Conservation (phyloP, 352 stramenopile species). For the Phytophthora brassicae region DNA sequence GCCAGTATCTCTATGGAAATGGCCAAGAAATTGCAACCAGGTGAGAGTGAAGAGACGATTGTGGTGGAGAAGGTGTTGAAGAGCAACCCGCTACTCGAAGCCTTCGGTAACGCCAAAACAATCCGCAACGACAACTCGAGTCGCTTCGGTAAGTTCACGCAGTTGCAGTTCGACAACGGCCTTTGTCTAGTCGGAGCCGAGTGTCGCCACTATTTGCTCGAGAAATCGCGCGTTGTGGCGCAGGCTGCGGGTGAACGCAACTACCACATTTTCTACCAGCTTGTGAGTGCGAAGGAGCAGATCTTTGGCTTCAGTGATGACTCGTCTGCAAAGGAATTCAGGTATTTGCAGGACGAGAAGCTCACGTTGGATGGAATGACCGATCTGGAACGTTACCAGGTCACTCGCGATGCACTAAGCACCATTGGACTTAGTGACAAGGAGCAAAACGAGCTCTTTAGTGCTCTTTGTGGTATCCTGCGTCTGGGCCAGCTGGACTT, state of each 20-base stretch:
- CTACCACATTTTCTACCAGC: constrained; percentile 99
- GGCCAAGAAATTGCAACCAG: constrained; percentile 59
- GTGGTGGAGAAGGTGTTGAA: constrained; percentile 90
- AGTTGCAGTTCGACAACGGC: constrained; percentile 91
- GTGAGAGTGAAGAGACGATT: constrained; percentile 63
- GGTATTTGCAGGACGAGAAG: constrained; percentile 75
- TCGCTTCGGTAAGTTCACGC: constrained; percentile 95
- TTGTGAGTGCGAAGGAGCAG: constrained; percentile 69
- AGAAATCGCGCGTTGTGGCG: constrained; percentile 95
- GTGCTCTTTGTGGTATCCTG: constrained; percentile 73
- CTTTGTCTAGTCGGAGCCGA: constrained; percentile 87
- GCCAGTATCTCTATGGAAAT: constrained; percentile 79
- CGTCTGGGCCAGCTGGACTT: constrained; percentile 82
- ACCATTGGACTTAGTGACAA: constrained; percentile 73
- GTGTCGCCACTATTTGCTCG: constrained; percentile 94
- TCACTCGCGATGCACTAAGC: constrained; percentile 76
- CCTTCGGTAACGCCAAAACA: constrained; percentile 92
- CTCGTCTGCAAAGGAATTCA: constrained; percentile 59
- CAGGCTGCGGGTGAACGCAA: constrained; percentile 94
- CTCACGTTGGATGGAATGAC: constrained; percentile 70
- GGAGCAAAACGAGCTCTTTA: constrained; percentile 79
- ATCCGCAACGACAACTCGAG: constrained; percentile 95
- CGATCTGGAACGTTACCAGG: constrained; percentile 75
- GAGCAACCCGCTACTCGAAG: constrained; percentile 89
- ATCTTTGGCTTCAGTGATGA: constrained; percentile 51